phyloP scores from a whole-genome alignment of 306 rosid species.

The Sindora glabra region DNA sequence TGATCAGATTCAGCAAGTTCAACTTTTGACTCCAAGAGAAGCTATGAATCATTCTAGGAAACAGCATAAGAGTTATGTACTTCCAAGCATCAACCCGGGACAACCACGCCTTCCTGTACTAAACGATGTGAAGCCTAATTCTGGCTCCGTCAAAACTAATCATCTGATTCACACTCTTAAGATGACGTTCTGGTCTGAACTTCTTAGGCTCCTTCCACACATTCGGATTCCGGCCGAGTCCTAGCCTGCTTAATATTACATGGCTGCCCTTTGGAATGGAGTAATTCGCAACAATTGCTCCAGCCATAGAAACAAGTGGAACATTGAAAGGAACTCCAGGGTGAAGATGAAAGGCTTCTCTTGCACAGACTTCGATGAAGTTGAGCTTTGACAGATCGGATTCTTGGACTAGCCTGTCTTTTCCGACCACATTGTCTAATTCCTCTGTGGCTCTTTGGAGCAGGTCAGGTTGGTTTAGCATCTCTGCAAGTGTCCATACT shows the following conservation, averaged over 20 bases:
- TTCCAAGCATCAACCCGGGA: neutral
- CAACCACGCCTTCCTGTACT: slow-evolving; percentile 13
- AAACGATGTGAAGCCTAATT: slow-evolving; percentile 13
- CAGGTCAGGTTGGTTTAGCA: slow-evolving; percentile 29
- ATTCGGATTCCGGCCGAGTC: slow-evolving; percentile 8
- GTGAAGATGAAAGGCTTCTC: slow-evolving; percentile 38
- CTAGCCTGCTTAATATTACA: slow-evolving; percentile 22
- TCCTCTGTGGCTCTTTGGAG: slow-evolving; percentile 25
- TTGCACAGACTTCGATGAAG: slow-evolving; percentile 31
- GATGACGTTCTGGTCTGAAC: slow-evolving; percentile 33
- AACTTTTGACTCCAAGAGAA: slow-evolving; percentile 6
- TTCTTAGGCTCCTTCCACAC: slow-evolving; percentile 22
- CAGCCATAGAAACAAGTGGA: slow-evolving; percentile 29
- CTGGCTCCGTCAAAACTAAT: slow-evolving; percentile 12
- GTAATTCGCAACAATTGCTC: slow-evolving; percentile 21
- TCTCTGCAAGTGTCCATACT: slow-evolving; percentile 39
- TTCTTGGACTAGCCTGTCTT: slow-evolving; percentile 26
- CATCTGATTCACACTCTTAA: neutral
- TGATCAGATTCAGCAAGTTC: slow-evolving; percentile 3
- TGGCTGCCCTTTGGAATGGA: slow-evolving; percentile 37
- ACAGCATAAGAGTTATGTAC: neutral
- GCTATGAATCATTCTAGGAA: slow-evolving; percentile 22
- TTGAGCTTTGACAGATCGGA: slow-evolving; percentile 33
- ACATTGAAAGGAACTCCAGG: slow-evolving; percentile 27
- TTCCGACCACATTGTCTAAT: slow-evolving; percentile 28